Conservation (phyloP, 176 grass and related monocot genomes). For the Dendrocalamus sinicus region DNA sequence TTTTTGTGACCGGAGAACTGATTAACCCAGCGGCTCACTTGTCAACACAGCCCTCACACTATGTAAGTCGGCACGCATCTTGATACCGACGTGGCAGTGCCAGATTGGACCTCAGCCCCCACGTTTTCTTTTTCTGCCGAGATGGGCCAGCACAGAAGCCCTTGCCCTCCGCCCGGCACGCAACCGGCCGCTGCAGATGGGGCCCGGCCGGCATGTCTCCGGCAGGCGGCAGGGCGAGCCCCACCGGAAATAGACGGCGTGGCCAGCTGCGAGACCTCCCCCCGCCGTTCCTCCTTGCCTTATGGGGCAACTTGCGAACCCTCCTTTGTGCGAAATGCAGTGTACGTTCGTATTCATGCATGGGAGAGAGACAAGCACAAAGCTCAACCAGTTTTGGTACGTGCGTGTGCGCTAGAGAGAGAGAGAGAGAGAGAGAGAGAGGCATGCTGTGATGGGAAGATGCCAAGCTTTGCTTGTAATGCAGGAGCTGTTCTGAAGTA, state of each 20-base stretch:
- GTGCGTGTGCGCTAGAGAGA: neutral
- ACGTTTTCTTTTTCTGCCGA: neutral
- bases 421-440: conserved; percentile 13
- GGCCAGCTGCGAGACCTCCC: conserved; percentile 28
- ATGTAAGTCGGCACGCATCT: neutral
- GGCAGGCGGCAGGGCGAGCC: conserved; percentile 36
- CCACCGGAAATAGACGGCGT: conserved; percentile 19
- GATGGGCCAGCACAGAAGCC: neutral
- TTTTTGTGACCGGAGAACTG: too few relatives aligned
- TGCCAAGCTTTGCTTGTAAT: conserved; percentile 5
- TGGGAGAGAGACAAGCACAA: conserved; percentile 23
- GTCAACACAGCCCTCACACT: neutral
- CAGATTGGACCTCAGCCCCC: neutral
- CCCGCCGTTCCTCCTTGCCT: conserved; percentile 32
- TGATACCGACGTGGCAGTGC: neutral
- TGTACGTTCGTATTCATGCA: conserved; percentile 31
- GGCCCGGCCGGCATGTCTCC: conserved; percentile 29
- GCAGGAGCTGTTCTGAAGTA: conserved; percentile 25
- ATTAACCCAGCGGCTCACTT: neutral
- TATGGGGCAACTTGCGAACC: conserved; percentile 26
- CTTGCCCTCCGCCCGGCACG: neutral
- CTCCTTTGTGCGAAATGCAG: conserved; percentile 46
- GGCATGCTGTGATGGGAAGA: neutral
- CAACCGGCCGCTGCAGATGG: conserved; percentile 2
- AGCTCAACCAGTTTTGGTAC: conserved; percentile 28